Base-by-base conservation (phyloP, 345 rosid species). In the Boechera stricta region DNA sequence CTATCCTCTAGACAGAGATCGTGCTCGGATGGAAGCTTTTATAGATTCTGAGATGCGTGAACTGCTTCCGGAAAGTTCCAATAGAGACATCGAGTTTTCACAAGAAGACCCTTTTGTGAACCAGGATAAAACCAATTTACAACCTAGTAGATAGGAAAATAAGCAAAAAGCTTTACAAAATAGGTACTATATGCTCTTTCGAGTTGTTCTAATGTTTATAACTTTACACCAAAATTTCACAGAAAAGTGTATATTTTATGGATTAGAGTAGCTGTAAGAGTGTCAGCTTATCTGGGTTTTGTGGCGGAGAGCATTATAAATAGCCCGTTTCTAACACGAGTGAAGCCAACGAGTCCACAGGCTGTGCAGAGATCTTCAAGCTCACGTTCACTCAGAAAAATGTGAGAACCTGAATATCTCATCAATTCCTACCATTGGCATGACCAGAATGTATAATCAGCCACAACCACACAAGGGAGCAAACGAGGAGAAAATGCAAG, bases 231-330 rank as follows among this genome's bases (percentile, higher is more conserved):
- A 28, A 51, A 64, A 12, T 63, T 16, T 77, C 13, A 42, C 13
- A 53, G 41, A 61, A 10, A 8, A 44, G 10, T 63, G 7, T 60
- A 60, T 68, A 39, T 38, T 38, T 45, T 47, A 32, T 39, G 42
- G 11, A 39, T 0, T 10, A 39, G 42, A 9, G 11, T 39, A 39
- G 42, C 42, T 9, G 3, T 10, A 28, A 67, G 15, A 44, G 18
- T 53, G 42, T 32, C 33, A 74, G 49, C 39, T 79, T 81, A 87
- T 55, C 35, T 86, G 63, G 92, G 91, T 82, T 90, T 91, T 67
- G 82, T 86, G 29, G 92, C 97, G 1, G 95, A 86, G 73, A 90
- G 82, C 97, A 94, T 90, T 59, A 87, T 84, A 62, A 94, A 94
- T 33, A 10, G 73, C 7, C 84, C 64, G 51, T 92, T 90, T 82